Base-by-base conservation (phyloP, 2,329 filamentous ascomycete genomes). In the Aspergillus brunneoviolaceus region DNA sequence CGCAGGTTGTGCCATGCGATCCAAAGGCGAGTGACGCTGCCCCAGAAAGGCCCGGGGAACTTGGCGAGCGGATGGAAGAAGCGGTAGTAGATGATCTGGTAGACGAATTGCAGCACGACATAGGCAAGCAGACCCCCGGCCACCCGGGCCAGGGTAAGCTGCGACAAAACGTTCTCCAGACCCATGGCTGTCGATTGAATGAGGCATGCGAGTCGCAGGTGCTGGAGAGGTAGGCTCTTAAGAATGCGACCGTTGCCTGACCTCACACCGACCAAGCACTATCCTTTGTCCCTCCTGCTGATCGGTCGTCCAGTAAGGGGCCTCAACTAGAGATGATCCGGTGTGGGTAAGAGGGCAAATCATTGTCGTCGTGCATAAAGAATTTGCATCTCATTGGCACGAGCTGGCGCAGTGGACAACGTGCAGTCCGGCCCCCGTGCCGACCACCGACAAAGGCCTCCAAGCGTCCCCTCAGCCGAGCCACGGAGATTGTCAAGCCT, bases 31-130 rank as follows among this genome's bases (percentile, higher is more conserved):
- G 82, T 84, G 16, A 85, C 80, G 55, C 77, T 78, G 27, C 75
- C 82, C 80, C 81, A 84, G 65, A 85, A 85, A 0, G 81, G 81
- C 3, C 84, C 84, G 0, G 83, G 83, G 62, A 84, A 85, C 33
- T 76, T 74, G 19, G 77, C 70, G 4, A 86, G 72, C 11, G 83
- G 82, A 60, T 85, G 82, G 54, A 84, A 82, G 71, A 81, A 82
- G 39, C 69, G 68, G 60, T 79, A 77, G 64, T 79, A 73, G 29
- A 79, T 63, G 33, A 79, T 72, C 60, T 79, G 77, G 58, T 71
- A 72, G 14, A 68, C 49, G 25, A 72, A 64, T 42, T 65, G 68
- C 5, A 69, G 52, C 3, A 55, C 53, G 10, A 70, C 27, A 64
- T 74, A 73, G 5, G 59, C 63, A 16, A 71, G 12, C 14, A 69